A percentile compares a stretch with the other conserved stretches of the same genome.
Evolutionary conservation across 768 basidiomycete genomes (phyloP).

Genomic region (Suillus paluster): DNA sequence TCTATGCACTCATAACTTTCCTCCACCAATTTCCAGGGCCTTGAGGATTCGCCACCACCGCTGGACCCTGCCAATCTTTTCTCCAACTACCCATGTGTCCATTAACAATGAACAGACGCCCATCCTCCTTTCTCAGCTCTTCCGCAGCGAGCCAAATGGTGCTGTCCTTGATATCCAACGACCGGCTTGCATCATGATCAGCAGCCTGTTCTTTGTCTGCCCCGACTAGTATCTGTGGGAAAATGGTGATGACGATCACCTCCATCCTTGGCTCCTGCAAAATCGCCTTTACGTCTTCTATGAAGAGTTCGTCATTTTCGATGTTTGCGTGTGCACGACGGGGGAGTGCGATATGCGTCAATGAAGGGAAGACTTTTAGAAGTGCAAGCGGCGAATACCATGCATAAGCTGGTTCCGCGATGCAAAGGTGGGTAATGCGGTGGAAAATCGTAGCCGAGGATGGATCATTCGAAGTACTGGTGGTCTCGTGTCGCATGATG

Average conservation of each 20-base stretch:
- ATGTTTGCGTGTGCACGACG: conserved; percentile 45
- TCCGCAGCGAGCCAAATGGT: conserved; percentile 18
- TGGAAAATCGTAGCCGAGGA: not conserved
- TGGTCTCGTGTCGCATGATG: not conserved
- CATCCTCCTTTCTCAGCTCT: conserved; percentile 14
- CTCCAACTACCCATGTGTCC: conserved; percentile 12
- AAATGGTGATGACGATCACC: conserved; percentile 42
- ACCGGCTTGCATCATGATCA: conserved; percentile 1
- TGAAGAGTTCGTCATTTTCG: conserved; percentile 45
- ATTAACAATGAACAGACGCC: conserved; percentile 18
- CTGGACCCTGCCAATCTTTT: conserved; percentile 15
- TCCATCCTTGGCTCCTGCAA: conserved; percentile 35
- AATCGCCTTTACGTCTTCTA: conserved; percentile 35
- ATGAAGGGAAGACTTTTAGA: conserved; percentile 30
- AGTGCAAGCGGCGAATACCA: conserved; percentile 21
- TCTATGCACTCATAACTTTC: not conserved
- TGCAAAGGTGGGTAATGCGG: conserved; percentile 18
- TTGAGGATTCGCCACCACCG: conserved; percentile 2
- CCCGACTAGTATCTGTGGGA: conserved; percentile 21
- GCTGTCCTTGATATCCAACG: conserved; percentile 6
- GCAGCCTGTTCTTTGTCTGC: not conserved
- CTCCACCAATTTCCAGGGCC: conserved; percentile 15
- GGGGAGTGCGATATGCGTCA: conserved; percentile 45
- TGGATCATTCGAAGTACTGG: not conserved
- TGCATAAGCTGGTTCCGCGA: conserved; percentile 20